Base-by-base conservation (phyloP, 768 basidiomycete species). In the Royoungia palumana region DNA sequence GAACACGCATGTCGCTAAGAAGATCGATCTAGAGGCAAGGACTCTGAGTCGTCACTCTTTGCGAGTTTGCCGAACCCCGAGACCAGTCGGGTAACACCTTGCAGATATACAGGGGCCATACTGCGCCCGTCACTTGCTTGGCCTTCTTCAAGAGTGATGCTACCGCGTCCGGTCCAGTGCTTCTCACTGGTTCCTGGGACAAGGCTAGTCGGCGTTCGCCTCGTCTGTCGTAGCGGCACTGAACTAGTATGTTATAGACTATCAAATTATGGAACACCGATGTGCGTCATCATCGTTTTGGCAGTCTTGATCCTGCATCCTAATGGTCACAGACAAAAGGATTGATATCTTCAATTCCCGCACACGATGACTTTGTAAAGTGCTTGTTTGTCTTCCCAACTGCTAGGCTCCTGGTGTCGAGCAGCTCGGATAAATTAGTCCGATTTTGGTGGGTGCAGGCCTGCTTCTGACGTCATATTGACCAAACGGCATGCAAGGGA, bases 151-250 rank as follows among this genome's bases (percentile, higher is more conserved):
- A 80, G 54, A 72, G 66, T 47, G 56, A 46, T n/a, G n/a, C n/a
- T 14, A 51, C 57, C 21, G 70, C 72, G 32, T 71, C 66, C 13
- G 70, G 76, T 48, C 68, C 64, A 53, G 64, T 87, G 8, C 69
- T 99, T 32, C 78, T 98, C 54, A 92, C 89, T 37, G 94, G 89
- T 19, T 94, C 94, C 39, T 99, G 96, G 96, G 96, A 99, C 65
- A 85, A 81, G 69, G 89, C 81, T 54, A 54, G 66, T 48, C 17
- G 24, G 55, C 55, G 38, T 43, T 45, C 2, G 35, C 20, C 35
- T 6, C 25, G 6, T 20, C 17, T 24, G 28, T 35, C 13, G 36
- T 28, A 32, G 38, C 40, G 40, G 6, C 30, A 51, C 49, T 55
- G 57, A 50, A 56, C 51, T 47, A 8, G n/a, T 38, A 30, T 8